phyloP scores from a whole-genome alignment of 2,329 filamentous ascomycete genomes.

The Penicillium freii region DNA sequence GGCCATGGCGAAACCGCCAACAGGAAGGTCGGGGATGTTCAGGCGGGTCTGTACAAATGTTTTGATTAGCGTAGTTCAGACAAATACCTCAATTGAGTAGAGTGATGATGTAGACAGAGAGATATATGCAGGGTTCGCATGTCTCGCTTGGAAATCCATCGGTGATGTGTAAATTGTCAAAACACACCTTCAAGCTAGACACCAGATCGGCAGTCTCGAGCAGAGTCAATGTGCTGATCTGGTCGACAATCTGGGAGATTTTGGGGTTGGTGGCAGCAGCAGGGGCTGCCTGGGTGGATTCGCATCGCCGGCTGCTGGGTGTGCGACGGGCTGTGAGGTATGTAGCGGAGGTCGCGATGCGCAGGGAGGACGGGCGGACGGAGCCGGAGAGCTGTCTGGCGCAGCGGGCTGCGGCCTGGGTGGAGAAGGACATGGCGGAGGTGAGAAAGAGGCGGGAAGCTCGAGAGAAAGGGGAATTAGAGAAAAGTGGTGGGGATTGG shows the following conservation, averaged over 20 bases:
- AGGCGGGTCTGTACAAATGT: conserved; percentile 66
- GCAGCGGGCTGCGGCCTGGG: conserved; percentile 43
- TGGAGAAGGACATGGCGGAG: conserved; percentile 41
- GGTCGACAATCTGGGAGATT: conserved; percentile 91
- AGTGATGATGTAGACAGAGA: neutral
- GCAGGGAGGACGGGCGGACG: conserved; percentile 43
- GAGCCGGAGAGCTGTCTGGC: conserved; percentile 42
- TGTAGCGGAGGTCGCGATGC: conserved; percentile 40
- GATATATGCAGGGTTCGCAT: neutral
- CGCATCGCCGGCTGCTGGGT: conserved; percentile 70
- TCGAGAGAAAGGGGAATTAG: conserved; percentile 4
- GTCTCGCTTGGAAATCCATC: neutral
- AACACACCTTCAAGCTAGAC: conserved; percentile 81
- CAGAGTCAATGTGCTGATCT: conserved; percentile 97
- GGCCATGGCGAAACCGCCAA: conserved; percentile 81
- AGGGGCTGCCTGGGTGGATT: conserved; percentile 69
- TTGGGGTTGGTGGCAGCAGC: conserved; percentile 72
- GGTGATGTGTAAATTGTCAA: conserved; percentile 1
- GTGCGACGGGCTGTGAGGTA: conserved; percentile 40
- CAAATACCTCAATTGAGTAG: conserved; percentile 4
- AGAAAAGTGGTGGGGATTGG: conserved; percentile 16
- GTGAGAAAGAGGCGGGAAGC: neutral
- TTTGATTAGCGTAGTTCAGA: neutral
- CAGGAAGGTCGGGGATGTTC: conserved; percentile 96
- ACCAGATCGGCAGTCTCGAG: conserved; percentile 97